Evolutionary conservation across 2,329 filamentous ascomycete genomes (phyloP), one percentile per base, ranked within the genome.

Genomic region (Aureobasidium sp.): DNA sequence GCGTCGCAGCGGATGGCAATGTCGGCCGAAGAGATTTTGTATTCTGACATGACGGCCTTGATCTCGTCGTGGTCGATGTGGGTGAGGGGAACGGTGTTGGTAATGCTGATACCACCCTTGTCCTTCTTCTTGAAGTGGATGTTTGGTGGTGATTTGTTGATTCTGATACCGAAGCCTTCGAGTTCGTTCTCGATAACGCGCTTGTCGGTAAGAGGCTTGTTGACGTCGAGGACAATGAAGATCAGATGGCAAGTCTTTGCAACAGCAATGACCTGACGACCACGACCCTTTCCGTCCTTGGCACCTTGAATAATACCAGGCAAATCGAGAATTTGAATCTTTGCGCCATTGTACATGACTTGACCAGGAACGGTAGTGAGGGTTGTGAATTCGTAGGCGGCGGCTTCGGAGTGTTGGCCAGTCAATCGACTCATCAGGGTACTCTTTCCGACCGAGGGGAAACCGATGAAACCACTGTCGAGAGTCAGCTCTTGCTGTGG

Each of bases 51-150:
- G 68, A 99, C 94, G 59, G 94, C 94, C 79, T 90, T 95, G 81
- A 99, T 96, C 80, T 99, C 94, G 72, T 96, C 94, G 68, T 91
- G 83, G 74, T 94, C 90, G 71, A 99, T 96, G 76, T 99, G 91
- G 27, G 88, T 88, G 68, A 99, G 80, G 5, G 92, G 91, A 48
- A 94, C 88, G 2, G 94, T 99, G 77, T 86, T 94, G n/a, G 92
- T 96, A 72, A 99, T 94, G 72, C 90, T 92, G 72, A 99, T 86
- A 39, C 94, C 94, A 68, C 94, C 94, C 79, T 97, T 97, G 77
- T 99, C 94, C 82, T 99, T 99, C 82, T 99, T 99, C 79, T 88
- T 95, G 82, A 97, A 96, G n/a, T 94, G 90, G 71, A 99, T 99
- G 75, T 99, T 99, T 44, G 94, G 94, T 29, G 94, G 94, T 69